A percentile compares a stretch with the other conserved stretches of the same genome.
Evolutionary conservation across 352 stramenopile genomes (phyloP).

Genomic region (Globisporangium sylvaticum): DNA sequence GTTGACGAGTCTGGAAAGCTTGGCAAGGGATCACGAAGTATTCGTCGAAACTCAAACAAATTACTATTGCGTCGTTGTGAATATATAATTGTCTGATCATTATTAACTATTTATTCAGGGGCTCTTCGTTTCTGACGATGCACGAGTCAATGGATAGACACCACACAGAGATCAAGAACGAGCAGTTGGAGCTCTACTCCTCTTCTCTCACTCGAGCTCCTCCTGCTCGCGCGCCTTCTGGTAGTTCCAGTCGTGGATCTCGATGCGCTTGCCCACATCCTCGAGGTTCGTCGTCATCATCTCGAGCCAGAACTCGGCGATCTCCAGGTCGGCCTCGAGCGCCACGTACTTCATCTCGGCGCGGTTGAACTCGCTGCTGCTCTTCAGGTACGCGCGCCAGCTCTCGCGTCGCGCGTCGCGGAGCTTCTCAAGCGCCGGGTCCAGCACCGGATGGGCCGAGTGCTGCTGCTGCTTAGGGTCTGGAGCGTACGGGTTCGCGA

Average conservation of each 20-base stretch:
- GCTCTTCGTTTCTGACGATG: not conserved
- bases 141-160: too few relatives aligned
- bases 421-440: conserved; percentile 36
- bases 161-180: too few relatives aligned
- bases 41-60: not conserved
- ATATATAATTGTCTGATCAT: conserved; percentile 7
- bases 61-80: conserved; percentile 9
- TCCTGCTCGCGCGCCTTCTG: conserved; percentile 46
- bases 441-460: not conserved
- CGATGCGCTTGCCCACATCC: conserved; percentile 71
- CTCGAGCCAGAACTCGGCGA: conserved; percentile 69
- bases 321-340: conserved; percentile 44
- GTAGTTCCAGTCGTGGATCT: conserved; percentile 78
- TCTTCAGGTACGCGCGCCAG: conserved; percentile 49
- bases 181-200: not conserved
- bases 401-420: conserved; percentile 38
- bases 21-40: too few relatives aligned
- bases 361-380: conserved; percentile 48
- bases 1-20: not conserved
- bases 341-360: conserved; percentile 53
- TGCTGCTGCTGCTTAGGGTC: not conserved
- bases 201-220: conserved; percentile 13
- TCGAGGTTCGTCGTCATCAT: conserved; percentile 59
- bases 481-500: not conserved
- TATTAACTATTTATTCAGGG: not conserved